Percentiles rank a stretch among this genome's conserved stretches.
phyloP scores from a whole-genome alignment of 352 stramenopile genomes.

The Phytophthora fragariae region DNA sequence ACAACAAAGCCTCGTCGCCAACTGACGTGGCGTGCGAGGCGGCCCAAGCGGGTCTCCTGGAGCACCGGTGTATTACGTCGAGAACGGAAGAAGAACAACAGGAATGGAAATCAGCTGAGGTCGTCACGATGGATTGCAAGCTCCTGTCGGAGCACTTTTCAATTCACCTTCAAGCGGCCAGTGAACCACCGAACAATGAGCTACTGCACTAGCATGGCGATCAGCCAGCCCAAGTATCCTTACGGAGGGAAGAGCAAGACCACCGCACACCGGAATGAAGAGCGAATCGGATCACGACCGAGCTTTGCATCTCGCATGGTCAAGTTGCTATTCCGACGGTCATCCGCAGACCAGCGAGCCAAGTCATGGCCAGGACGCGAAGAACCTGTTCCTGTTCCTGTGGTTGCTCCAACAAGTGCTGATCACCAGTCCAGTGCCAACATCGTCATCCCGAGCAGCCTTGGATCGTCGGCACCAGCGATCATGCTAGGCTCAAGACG shows the following conservation, averaged over 20 bases:
- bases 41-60: neutral
- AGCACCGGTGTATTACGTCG: constrained; percentile 2
- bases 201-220: too few relatives aligned
- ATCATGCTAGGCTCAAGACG: neutral
- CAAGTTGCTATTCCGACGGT: constrained; percentile 22
- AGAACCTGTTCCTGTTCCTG: neutral
- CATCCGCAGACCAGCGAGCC: neutral
- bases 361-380: constrained; percentile 31
- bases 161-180: too few relatives aligned
- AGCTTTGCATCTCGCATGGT: constrained; percentile 26
- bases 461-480: neutral
- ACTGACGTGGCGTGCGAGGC: constrained; percentile 10
- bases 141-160: too few relatives aligned
- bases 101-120: neutral
- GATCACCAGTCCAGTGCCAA: constrained; percentile 15
- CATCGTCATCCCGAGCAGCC: constrained; percentile 13
- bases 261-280: too few relatives aligned
- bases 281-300: too few relatives aligned
- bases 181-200: too few relatives aligned
- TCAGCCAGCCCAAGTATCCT: too few relatives aligned
- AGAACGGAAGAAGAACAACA: neutral
- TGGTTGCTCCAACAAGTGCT: neutral
- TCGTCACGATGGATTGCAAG: neutral
- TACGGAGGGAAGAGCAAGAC: too few relatives aligned
- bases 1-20: neutral